Evolutionary conservation across 768 basidiomycete species (phyloP).

Genomic region (Leucocoprinus sp.): DNA sequence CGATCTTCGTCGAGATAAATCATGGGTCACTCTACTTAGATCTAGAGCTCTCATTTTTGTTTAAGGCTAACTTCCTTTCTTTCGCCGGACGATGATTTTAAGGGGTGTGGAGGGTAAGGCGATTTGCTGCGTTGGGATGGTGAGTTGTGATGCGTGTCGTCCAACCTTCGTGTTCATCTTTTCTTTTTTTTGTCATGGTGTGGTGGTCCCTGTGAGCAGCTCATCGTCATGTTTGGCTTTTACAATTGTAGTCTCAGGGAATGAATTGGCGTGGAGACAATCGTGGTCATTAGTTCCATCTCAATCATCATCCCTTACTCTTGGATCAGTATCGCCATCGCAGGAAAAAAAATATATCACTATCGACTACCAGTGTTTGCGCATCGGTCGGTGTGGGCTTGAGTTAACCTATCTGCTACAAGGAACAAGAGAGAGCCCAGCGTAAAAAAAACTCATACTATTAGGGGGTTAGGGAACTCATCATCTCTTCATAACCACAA

Average conservation of each 20-base stretch:
- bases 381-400: neutral
- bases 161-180: neutral
- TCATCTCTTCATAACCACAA: neutral
- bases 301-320: neutral
- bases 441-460: conserved; percentile 1
- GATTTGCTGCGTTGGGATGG: neutral
- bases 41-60: neutral
- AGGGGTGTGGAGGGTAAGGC: too few relatives aligned
- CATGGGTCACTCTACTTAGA: neutral
- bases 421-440: neutral
- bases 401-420: neutral
- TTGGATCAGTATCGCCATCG: neutral
- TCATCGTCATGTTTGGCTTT: neutral
- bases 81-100: neutral
- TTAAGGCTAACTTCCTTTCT: neutral
- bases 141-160: neutral
- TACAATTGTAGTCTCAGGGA: neutral
- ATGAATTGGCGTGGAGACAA: neutral
- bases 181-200: too few relatives aligned
- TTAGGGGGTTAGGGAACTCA: neutral
- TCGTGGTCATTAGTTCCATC: neutral
- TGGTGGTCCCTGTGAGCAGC: too few relatives aligned
- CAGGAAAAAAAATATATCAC: neutral
- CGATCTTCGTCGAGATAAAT: neutral
- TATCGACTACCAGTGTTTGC: neutral